phyloP scores from a whole-genome alignment of 352 stramenopile genomes.

The Blastocystis sp. region DNA sequence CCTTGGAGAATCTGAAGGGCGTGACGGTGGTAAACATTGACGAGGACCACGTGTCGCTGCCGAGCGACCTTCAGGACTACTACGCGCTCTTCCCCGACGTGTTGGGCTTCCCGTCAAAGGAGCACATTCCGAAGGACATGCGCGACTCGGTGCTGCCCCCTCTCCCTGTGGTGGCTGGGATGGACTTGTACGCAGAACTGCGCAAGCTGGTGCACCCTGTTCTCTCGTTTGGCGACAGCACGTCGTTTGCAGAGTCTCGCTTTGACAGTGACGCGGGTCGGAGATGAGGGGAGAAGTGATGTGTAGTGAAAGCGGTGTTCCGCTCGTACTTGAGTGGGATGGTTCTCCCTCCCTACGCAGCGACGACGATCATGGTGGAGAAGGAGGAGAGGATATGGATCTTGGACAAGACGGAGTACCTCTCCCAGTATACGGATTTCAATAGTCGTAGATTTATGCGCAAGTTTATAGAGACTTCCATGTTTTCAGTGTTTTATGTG shows the following conservation, averaged over 20 bases:
- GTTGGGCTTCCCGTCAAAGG: not conserved
- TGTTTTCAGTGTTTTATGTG: conserved; percentile 59
- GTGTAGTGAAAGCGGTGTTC: conserved; percentile 2
- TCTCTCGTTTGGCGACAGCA: not conserved
- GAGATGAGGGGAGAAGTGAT: not conserved
- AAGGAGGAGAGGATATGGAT: conserved; percentile 48
- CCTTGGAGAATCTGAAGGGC: not conserved
- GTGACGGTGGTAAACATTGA: conserved; percentile 63
- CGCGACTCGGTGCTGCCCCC: conserved; percentile 25
- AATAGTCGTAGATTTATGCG: conserved; percentile 47
- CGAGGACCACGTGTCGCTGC: conserved; percentile 27
- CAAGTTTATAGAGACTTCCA: conserved; percentile 64
- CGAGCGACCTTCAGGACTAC: conserved; percentile 17
- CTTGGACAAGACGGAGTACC: conserved; percentile 46
- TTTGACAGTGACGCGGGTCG: not conserved
- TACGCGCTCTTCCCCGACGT: not conserved
- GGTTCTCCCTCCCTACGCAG: conserved; percentile 8
- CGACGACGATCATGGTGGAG: conserved; percentile 18
- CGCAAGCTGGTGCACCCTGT: not conserved
- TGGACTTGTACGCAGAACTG: conserved; percentile 16
- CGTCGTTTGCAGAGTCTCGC: not conserved
- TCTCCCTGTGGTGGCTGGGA: not conserved
- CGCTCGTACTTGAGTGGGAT: conserved; percentile 29
- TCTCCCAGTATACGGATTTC: conserved; percentile 1
- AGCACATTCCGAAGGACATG: not conserved